Evolutionary conservation across 2,329 filamentous ascomycete species (phyloP), one percentile per base, ranked within the genome.

Genomic region (Penicillium sp.): DNA sequence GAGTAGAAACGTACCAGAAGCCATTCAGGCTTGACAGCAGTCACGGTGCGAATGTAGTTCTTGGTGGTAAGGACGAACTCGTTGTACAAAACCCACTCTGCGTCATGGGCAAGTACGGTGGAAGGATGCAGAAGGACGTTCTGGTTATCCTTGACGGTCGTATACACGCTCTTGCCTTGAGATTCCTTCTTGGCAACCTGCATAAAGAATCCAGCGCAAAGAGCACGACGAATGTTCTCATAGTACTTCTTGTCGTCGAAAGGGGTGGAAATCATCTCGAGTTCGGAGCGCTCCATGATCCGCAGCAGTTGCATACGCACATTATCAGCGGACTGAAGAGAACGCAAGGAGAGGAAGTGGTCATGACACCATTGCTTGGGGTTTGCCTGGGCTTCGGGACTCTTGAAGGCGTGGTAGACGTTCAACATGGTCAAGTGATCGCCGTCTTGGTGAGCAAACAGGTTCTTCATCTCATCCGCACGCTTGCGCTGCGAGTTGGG

Each of bases 181-280:
- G 86, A 87, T 72, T 98, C 92, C 74, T 90, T 92, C 87, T 96
- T 97, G 60, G 95, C 96, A 22, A 98, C 91, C 76, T 99, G 95
- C 95, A 99, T 99, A 84, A 99, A 99, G 84, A 99, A 99, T 37
- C 96, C 95, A 0, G 93, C 86, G 12, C 97, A 89, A 14, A 99
- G 84, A 8, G 95, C 94, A 39, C 92, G 88, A 47, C 94, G 90
- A 71, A 99, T 99, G 76, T 99, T 99, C 75, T 88, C 92, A 79
- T 98, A 99, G 82, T 99, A 99, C 73, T 96, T 91, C 83, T 96
- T 96, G 80, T 98, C 89, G 70, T 93, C 90, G 73, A 96, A 98
- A 0, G 90, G 86, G 0, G 94, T 98, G 54, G 90, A 95, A 56
- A 97, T 76, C 53, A 99, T 86, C 62, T 96, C 90, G 10, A 99